Percentiles rank a stretch among this genome's conserved stretches.
Conservation (phyloP, 805 yeast species). For the Saturnispora kantuleensis region DNA sequence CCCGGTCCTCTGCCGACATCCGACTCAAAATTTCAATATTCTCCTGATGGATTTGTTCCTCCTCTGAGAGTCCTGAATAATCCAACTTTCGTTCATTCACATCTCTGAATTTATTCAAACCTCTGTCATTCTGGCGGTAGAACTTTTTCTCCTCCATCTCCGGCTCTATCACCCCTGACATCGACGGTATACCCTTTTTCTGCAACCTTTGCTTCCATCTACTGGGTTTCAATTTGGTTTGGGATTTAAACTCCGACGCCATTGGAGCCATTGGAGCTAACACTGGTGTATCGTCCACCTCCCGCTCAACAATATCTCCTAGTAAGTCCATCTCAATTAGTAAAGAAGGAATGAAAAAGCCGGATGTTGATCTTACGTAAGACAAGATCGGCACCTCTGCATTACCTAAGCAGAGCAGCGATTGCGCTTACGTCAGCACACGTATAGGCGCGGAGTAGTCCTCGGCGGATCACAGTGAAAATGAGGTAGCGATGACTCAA, state of each 20-base stretch:
- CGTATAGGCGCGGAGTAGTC: neutral
- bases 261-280: constrained; percentile 15
- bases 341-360: neutral
- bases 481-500: neutral
- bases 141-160: neutral
- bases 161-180: constrained; percentile 16
- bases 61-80: constrained; percentile 38
- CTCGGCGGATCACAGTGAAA: no score
- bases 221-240: constrained; percentile 26
- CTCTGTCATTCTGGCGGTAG: constrained; percentile 7
- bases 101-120: constrained; percentile 13
- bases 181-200: constrained; percentile 25
- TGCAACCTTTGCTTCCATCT: constrained; percentile 39
- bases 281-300: constrained; percentile 27
- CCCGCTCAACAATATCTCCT: constrained; percentile 66
- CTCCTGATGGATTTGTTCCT: constrained; percentile 68
- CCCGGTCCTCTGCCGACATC: constrained; percentile 60
- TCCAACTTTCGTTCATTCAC: constrained; percentile 11
- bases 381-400: neutral
- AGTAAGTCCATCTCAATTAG: constrained; percentile 45
- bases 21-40: constrained; percentile 50
- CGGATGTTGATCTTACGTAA: no score
- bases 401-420: no score
- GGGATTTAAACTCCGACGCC: constrained; percentile 5
- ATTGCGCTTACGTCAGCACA: neutral